These are phyloP conservation scores for Rhodosporidiobolus sp. DNA, from an alignment of 768 basidiomycete species.

Conservation along the genomic window DNA sequence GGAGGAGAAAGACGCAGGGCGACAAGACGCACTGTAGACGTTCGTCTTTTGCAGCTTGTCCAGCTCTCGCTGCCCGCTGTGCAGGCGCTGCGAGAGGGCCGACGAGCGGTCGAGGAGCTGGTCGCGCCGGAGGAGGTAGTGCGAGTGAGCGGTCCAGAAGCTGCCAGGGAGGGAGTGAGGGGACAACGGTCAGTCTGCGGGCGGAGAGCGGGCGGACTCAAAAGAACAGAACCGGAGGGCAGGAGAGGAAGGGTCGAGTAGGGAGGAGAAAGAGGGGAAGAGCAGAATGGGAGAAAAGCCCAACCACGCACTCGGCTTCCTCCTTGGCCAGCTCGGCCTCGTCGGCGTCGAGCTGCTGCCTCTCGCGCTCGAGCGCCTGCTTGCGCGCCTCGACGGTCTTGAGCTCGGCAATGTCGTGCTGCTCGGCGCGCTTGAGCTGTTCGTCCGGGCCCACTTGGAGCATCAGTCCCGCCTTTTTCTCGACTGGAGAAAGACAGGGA, in stretches of 20 bases:
- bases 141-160: conserved; percentile 78
- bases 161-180: conserved; percentile 49
- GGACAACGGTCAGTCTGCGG: too few relatives aligned
- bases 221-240: too few relatives aligned
- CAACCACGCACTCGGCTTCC: conserved; percentile 78
- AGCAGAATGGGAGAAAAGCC: too few relatives aligned
- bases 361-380: conserved; percentile 68
- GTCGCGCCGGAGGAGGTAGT: conserved; percentile 63
- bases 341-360: conserved; percentile 67
- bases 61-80: conserved; percentile 56
- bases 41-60: conserved; percentile 80
- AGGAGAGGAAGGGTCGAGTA: not conserved
- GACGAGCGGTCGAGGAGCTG: conserved; percentile 68
- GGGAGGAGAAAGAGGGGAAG: too few relatives aligned
- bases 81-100: conserved; percentile 71
- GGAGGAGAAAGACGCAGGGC: not conserved
- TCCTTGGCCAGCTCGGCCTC: conserved; percentile 75
- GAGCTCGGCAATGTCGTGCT: conserved; percentile 62
- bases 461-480: not conserved
- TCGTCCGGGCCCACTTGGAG: too few relatives aligned
- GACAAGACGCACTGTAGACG: conserved; percentile 62
- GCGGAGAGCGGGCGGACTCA: not conserved
- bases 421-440: conserved; percentile 37
- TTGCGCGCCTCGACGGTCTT: conserved; percentile 73
- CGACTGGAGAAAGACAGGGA: not conserved